Evolutionary conservation across 2,329 filamentous ascomycete species (phyloP), one percentile per base, ranked within the genome.

Genomic region (Epichloe festucae): DNA sequence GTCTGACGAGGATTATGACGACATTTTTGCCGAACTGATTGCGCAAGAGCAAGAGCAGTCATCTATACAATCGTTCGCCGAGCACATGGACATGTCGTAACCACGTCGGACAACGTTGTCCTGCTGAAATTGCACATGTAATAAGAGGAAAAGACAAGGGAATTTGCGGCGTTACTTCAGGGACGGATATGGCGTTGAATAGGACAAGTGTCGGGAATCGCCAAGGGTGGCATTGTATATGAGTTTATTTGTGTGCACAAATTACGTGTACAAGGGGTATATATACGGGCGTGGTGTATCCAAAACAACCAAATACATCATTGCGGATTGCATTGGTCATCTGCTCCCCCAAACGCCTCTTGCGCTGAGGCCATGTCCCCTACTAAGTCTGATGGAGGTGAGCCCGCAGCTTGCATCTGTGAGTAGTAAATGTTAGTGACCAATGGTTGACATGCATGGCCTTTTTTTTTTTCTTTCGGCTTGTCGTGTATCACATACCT

Each of bases 321-420:
- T 70, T 84, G 81, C 52, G 75, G 76, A 54, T 79, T 77, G 59
- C 81, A 84, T 27, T 77, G 73, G 59, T 84, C 81, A 57, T 84
- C 81, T 27, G 78, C 73, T 36, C 70, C 74, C 74, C 74, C 77
- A 53, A 84, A 73, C 6, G 77, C 78, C 57, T 91, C 87, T 63
- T 91, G 87, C 17, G 87, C 85, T 48, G 86, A 85, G 51, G 84
- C 82, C 79, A 95, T 85, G 64, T 95, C 89, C 52, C 90, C 91
- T 15, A 98, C 86, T 17, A 98, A 73, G 66, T 97, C 93, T 39
- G 87, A 77, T 0, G 93, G 93, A 44, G 93, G 93, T 19, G 87
- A 89, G 10, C 93, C 93, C 55, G 86, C 85, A 49, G 84, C 84
- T 90, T 98, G 93, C 93, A 98, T 98, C 91, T 96, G 51, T 4